These are phyloP conservation scores for Acanthamoeba polyphaga DNA, from an alignment of 208 protist species.

Conservation along the genomic window DNA sequence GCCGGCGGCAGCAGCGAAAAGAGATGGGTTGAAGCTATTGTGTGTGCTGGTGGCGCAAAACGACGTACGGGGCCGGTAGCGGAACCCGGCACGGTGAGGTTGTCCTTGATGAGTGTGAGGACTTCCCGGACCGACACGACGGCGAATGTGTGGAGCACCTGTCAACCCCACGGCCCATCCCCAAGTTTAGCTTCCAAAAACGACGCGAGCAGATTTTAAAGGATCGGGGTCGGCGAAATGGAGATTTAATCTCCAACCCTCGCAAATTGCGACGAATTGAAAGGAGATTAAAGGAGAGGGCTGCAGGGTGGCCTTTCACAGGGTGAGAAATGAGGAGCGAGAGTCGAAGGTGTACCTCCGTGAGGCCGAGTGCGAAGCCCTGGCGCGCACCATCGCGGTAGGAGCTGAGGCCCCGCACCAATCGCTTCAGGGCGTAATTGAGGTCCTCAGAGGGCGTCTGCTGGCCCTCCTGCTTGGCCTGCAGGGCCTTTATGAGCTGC, in stretches of 20 bases:
- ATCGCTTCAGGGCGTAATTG: conserved; percentile 60
- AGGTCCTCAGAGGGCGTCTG: conserved; percentile 52
- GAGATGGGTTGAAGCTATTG: too few relatives aligned
- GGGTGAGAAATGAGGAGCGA: neutral
- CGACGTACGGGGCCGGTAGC: conserved; percentile 21
- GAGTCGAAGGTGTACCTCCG: conserved; percentile 5
- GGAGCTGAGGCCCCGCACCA: conserved; percentile 63
- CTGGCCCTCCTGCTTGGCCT: neutral
- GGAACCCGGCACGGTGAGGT: neutral
- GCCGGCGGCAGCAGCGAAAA: too few relatives aligned
- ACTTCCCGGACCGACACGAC: conserved; percentile 11
- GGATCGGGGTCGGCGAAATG: neutral
- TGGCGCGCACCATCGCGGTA: conserved; percentile 73
- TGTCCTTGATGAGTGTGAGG: conserved; percentile 42
- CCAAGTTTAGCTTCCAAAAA: neutral
- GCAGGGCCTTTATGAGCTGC: conserved; percentile 25
- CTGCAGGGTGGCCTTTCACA: neutral
- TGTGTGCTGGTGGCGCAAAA: neutral
- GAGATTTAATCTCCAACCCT: neutral
- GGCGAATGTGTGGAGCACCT: conserved; percentile 47
- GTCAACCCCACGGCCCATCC: neutral
- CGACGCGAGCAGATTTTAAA: neutral
- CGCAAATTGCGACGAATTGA: neutral
- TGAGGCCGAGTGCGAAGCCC: conserved; percentile 67
- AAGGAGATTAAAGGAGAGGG: neutral